Evolutionary conservation across 2,329 filamentous ascomycete species (phyloP).

Genomic region (Penicillium sp.): DNA sequence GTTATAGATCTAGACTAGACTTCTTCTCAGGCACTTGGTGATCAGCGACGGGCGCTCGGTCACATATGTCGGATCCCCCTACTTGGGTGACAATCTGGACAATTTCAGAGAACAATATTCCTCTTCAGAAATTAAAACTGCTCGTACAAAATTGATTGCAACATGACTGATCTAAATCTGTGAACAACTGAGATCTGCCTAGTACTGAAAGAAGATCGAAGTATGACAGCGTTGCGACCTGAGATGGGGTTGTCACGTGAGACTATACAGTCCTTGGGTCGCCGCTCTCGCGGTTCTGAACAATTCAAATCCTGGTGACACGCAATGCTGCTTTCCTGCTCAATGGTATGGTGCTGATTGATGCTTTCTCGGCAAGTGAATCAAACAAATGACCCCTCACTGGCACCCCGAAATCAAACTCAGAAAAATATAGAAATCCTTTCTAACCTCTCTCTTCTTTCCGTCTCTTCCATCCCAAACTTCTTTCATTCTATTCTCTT

Average conservation of each 20-base stretch:
- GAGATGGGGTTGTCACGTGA: constrained; percentile 24
- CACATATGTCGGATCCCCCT: not conserved
- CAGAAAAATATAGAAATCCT: not conserved
- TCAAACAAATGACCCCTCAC: not conserved
- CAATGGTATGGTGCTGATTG: not conserved
- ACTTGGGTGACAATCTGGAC: not conserved
- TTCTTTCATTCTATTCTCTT: not conserved
- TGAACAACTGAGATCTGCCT: not conserved
- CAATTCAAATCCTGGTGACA: not conserved
- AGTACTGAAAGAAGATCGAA: not conserved
- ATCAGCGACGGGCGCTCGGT: not conserved
- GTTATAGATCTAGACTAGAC: not conserved
- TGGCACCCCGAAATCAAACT: not conserved
- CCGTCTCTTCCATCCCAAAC: not conserved
- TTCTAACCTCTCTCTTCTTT: not conserved
- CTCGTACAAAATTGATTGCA: not conserved
- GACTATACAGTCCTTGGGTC: constrained; percentile 28
- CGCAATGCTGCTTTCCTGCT: not conserved
- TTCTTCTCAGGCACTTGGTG: not conserved
- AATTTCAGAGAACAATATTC: not conserved
- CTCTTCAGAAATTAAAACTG: not conserved
- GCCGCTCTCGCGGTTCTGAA: not conserved
- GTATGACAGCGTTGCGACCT: not conserved
- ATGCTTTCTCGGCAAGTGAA: not conserved
- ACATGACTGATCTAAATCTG: not conserved